A percentile compares a stretch with the other conserved stretches of the same genome.
phyloP scores from a whole-genome alignment of 495 filamentous ascomycete species.

The Trichoderma orchidacearum region DNA sequence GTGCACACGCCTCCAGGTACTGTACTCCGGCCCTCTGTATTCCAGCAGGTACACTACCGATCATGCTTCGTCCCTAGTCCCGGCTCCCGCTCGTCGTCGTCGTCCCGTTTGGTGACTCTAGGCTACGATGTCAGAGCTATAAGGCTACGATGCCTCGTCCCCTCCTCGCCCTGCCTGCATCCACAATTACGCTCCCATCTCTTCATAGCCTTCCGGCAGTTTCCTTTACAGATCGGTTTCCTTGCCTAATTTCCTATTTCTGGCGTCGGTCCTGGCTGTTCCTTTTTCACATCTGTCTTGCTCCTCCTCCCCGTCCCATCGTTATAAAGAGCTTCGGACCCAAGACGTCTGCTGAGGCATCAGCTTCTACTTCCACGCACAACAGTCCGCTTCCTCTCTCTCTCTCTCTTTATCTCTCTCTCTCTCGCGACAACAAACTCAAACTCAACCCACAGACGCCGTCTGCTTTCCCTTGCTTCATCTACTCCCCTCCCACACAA shows the following conservation, averaged over 20 bases:
- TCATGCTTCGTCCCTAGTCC: not conserved
- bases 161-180: slow-evolving; percentile 8
- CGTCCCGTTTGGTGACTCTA: too few species aligned
- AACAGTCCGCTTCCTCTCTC: not conserved
- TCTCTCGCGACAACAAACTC: too few species aligned
- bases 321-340: not conserved
- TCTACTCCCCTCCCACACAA: not conserved
- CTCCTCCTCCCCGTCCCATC: not conserved
- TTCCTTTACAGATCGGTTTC: slow-evolving; percentile 1
- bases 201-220: not conserved
- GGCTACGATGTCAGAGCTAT: slow-evolving; percentile 9
- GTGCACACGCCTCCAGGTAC: not conserved
- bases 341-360: not conserved
- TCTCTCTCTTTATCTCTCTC: too few species aligned
- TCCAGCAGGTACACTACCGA: not conserved
- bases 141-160: slow-evolving; percentile 22
- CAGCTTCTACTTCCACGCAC: not conserved
- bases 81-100: not conserved
- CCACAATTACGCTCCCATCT: not conserved
- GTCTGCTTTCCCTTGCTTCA: not conserved
- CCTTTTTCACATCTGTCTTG: not conserved
- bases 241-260: slow-evolving; percentile 1
- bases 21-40: not conserved
- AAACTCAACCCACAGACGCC: not conserved
- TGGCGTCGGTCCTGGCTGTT: not conserved